Evolutionary conservation across 2,329 filamentous ascomycete species (phyloP).

Genomic region (Colletotrichum abscissum): DNA sequence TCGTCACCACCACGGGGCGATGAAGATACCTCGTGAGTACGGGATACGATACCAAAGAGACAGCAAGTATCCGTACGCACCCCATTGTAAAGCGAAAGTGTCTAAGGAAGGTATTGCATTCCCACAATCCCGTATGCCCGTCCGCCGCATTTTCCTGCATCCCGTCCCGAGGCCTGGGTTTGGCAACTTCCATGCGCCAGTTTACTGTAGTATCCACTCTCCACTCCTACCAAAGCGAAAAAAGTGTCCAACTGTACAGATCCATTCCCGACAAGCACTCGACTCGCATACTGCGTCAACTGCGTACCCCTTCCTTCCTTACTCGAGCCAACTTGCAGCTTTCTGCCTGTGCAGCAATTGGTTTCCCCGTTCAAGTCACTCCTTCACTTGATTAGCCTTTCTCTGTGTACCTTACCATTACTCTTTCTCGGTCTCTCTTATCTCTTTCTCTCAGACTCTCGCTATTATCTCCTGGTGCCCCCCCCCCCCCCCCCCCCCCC

Average conservation of each 20-base stretch:
- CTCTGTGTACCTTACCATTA: background rate
- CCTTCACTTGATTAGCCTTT: slow-evolving; percentile 26
- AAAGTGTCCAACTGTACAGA: slow-evolving; percentile 9
- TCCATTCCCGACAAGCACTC: slow-evolving; percentile 9
- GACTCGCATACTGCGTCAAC: slow-evolving; percentile 8
- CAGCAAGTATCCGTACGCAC: background rate
- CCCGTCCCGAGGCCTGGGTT: background rate
- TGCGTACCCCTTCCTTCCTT: background rate
- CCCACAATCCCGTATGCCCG: background rate
- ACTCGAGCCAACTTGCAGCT: slow-evolving; percentile 29
- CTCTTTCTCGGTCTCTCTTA: background rate
- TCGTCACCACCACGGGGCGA: background rate
- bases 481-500: background rate
- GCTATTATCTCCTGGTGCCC: background rate
- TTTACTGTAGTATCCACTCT: background rate
- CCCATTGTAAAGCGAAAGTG: background rate
- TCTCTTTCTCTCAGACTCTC: background rate
- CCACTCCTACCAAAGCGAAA: background rate
- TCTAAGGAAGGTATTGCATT: background rate
- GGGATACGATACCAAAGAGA: no score
- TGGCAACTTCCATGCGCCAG: background rate
- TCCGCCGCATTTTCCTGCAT: background rate
- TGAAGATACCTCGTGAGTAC: background rate
- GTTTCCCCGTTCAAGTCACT: slow-evolving; percentile 27
- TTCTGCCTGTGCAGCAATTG: slow-evolving; percentile 16